These are phyloP conservation scores for Chlorella variabilis DNA, from an alignment of 163 green algal genomes.

Conservation along the genomic window DNA sequence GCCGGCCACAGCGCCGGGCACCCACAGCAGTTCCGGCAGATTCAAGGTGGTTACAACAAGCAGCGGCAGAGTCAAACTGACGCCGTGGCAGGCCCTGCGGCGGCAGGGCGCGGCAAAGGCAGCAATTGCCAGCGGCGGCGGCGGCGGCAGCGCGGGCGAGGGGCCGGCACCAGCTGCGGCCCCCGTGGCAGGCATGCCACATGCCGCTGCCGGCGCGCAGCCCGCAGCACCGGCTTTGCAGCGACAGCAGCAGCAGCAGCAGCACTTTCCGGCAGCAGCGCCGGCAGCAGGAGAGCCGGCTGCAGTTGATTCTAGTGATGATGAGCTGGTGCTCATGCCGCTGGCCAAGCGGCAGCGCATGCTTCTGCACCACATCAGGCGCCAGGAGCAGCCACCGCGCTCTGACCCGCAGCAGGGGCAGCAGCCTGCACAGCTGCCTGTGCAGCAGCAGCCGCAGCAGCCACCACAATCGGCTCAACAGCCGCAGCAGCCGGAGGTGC, in stretches of 20 bases:
- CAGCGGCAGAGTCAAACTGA: slow-evolving; percentile 22
- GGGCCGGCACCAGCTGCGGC: not conserved
- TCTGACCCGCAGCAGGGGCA: not conserved
- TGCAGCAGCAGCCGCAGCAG: not conserved
- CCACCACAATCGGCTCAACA: too few species aligned
- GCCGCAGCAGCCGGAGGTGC: slow-evolving; percentile 3
- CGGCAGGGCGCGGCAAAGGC: not conserved
- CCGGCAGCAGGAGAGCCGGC: not conserved
- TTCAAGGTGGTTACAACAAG: not conserved
- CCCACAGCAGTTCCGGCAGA: not conserved
- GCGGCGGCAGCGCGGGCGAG: too few species aligned
- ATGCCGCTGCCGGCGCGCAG: too few species aligned
- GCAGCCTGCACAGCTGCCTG: not conserved
- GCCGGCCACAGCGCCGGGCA: not conserved
- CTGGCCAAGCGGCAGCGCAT: slow-evolving; percentile 3
- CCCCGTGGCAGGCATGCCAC: too few species aligned
- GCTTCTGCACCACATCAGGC: not conserved
- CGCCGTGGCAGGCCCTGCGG: not conserved
- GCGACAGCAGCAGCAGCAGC: not conserved
- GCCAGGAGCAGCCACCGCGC: not conserved
- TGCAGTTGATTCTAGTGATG: not conserved
- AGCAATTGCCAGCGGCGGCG: not conserved
- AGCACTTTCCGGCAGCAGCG: not conserved
- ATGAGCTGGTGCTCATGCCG: not conserved
- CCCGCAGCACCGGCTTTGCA: not conserved